A percentile compares a stretch with the other conserved stretches of the same genome.
Evolutionary conservation across 2,329 filamentous ascomycete genomes (phyloP).

Genomic region (Aureobasidium sp.): DNA sequence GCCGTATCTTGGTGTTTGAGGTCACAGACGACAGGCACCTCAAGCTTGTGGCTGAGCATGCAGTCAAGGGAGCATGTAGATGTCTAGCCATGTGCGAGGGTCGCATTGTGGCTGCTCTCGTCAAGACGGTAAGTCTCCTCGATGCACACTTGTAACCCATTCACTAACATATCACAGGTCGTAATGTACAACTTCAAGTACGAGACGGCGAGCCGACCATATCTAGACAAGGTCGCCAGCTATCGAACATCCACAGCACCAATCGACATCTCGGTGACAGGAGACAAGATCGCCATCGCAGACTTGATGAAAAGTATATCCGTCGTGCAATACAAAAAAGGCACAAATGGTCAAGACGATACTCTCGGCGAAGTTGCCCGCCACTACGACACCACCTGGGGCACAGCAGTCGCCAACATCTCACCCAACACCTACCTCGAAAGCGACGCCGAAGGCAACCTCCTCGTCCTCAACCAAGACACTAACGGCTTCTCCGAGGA

Average conservation of each 20-base stretch:
- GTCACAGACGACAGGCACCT: slow-evolving; percentile 67
- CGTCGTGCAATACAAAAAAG: slow-evolving; percentile 61
- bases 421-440: slow-evolving; percentile 70
- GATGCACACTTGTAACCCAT: neutral
- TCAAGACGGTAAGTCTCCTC: slow-evolving; percentile 61
- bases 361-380: slow-evolving; percentile 66
- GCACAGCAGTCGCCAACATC: slow-evolving; percentile 66
- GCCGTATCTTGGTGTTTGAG: slow-evolving; percentile 77
- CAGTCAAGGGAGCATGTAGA: slow-evolving; percentile 72
- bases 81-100: slow-evolving; percentile 66
- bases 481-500: slow-evolving; percentile 62
- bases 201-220: slow-evolving; percentile 43
- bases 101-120: slow-evolving; percentile 76
- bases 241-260: slow-evolving; percentile 80
- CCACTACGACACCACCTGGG: slow-evolving; percentile 76
- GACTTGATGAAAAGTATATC: slow-evolving; percentile 92
- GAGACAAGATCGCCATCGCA: slow-evolving; percentile 69
- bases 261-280: slow-evolving; percentile 67
- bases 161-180: slow-evolving; percentile 35
- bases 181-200: slow-evolving; percentile 52
- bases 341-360: slow-evolving; percentile 45
- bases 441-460: slow-evolving; percentile 78
- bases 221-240: slow-evolving; percentile 61
- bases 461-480: slow-evolving; percentile 73
- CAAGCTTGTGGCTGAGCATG: slow-evolving; percentile 60